Percentiles rank a stretch among this genome's conserved stretches.
phyloP scores from a whole-genome alignment of 2,329 filamentous ascomycete species.

The Geosmithia putterillii region DNA sequence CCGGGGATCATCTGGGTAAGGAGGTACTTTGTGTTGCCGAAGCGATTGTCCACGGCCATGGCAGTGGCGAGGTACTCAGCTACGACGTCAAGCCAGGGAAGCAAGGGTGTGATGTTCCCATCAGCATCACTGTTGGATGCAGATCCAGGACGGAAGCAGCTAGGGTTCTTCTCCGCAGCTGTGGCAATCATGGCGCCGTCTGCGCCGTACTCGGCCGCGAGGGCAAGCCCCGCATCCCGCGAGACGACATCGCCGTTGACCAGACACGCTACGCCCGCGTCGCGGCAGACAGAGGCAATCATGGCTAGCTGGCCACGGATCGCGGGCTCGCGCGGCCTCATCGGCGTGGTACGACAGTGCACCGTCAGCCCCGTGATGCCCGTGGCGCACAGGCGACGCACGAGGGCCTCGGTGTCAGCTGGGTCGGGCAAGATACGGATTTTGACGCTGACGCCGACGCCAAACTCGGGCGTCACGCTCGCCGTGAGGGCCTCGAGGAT shows the following conservation, averaged over 20 bases:
- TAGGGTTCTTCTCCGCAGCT: slow-evolving; percentile 80
- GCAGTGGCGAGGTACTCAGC: slow-evolving; percentile 60
- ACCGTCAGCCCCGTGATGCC: slow-evolving; percentile 88
- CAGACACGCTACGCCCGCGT: slow-evolving; percentile 79
- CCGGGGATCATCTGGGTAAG: slow-evolving; percentile 78
- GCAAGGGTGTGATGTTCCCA: slow-evolving; percentile 31
- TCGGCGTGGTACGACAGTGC: slow-evolving; percentile 91
- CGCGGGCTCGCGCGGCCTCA: slow-evolving; percentile 81
- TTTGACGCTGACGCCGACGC: slow-evolving; percentile 94
- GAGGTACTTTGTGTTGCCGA: slow-evolving; percentile 86
- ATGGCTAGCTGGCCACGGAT: slow-evolving; percentile 78
- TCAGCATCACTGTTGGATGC: not conserved
- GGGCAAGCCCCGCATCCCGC: slow-evolving; percentile 56
- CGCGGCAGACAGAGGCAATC: slow-evolving; percentile 68
- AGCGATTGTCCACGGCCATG: slow-evolving; percentile 73
- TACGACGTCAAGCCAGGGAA: slow-evolving; percentile 67
- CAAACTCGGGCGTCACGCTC: slow-evolving; percentile 62
- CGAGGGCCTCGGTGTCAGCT: slow-evolving; percentile 63
- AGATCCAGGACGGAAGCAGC: slow-evolving; percentile 80
- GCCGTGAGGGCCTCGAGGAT: slow-evolving; percentile 77
- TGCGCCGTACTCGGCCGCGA: slow-evolving; percentile 70
- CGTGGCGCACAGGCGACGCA: slow-evolving; percentile 66
- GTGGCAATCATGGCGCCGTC: slow-evolving; percentile 98
- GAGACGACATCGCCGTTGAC: slow-evolving; percentile 89
- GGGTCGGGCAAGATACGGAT: slow-evolving; percentile 76